phyloP scores from a whole-genome alignment of 192 early-diverging fungal species.

The Haplosporangium gracile region DNA sequence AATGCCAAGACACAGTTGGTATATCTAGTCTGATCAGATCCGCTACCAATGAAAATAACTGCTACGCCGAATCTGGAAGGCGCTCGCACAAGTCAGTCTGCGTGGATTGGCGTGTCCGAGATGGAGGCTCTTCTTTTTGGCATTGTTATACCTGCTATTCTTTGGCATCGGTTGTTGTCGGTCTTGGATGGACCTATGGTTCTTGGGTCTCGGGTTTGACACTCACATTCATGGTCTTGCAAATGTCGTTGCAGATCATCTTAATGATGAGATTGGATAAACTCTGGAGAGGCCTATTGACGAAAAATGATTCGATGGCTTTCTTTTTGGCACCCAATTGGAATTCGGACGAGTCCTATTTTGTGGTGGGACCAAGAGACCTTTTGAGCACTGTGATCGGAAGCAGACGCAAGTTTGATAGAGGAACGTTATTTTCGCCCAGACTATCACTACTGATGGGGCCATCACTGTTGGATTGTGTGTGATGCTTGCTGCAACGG shows the following conservation, averaged over 20 bases:
- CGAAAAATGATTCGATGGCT: slow-evolving; percentile 17
- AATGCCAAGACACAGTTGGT: slow-evolving; percentile 18
- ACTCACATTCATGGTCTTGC: slow-evolving; percentile 23
- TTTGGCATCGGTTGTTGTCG: slow-evolving; percentile 17
- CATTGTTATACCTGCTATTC: slow-evolving; percentile 16
- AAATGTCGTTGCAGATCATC: slow-evolving; percentile 17
- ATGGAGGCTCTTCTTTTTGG: slow-evolving; percentile 21
- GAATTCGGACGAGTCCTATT: slow-evolving; percentile 24
- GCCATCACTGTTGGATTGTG: slow-evolving; percentile 28
- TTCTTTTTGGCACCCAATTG: slow-evolving; percentile 27
- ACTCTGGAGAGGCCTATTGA: slow-evolving; percentile 15
- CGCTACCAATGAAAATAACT: slow-evolving; percentile 1
- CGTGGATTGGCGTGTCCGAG: slow-evolving; percentile 11
- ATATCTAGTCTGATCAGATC: slow-evolving; percentile 13
- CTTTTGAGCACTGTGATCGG: slow-evolving; percentile 24
- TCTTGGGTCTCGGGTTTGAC: slow-evolving; percentile 24
- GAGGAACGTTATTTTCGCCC: slow-evolving; percentile 17
- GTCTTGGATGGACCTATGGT: slow-evolving; percentile 23
- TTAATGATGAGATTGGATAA: slow-evolving; percentile 20
- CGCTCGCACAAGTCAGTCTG: slow-evolving; percentile 11
- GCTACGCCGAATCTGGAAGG: neutral
- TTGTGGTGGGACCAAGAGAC: slow-evolving; percentile 22
- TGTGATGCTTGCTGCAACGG: slow-evolving; percentile 23
- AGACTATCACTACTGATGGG: slow-evolving; percentile 15
- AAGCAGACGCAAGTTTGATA: slow-evolving; percentile 21